Evolutionary conservation across 164 flowering plant genomes (phyloP).

Genomic region (Echeveria elegans): DNA sequence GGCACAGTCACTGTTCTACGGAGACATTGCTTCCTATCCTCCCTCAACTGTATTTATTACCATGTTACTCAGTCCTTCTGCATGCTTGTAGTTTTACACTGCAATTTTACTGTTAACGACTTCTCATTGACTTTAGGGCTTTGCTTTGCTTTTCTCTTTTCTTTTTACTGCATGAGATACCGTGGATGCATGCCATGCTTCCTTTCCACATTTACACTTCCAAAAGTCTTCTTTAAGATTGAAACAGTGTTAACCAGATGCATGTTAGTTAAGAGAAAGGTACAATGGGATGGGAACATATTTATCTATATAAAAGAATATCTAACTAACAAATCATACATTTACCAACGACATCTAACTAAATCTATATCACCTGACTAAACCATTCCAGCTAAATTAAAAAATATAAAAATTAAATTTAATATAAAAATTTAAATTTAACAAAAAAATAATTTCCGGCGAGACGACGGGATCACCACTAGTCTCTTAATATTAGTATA

Average conservation of each 20-base stretch:
- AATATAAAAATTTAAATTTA: too few relatives aligned
- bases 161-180: not conserved
- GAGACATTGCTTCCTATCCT: not conserved
- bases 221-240: not conserved
- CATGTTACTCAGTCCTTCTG: constrained; percentile 1
- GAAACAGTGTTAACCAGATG: too few relatives aligned
- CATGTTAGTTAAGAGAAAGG: not conserved
- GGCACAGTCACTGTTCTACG: not conserved
- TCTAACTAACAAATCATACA: too few relatives aligned
- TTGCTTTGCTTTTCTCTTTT: too few relatives aligned
- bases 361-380: too few relatives aligned
- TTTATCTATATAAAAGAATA: too few relatives aligned
- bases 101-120: not conserved
- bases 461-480: too few relatives aligned
- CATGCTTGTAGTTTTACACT: not conserved
- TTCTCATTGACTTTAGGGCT: not conserved
- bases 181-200: not conserved
- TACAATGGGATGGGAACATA: not conserved
- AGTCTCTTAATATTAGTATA: not conserved
- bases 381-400: too few relatives aligned
- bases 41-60: not conserved
- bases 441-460: too few relatives aligned
- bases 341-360: too few relatives aligned
- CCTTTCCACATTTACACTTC: not conserved
- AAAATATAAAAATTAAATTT: too few relatives aligned